Evolutionary conservation across 352 stramenopile genomes (phyloP), one percentile per base, ranked within the genome.

Genomic region (Globisporangium carolinianum): DNA sequence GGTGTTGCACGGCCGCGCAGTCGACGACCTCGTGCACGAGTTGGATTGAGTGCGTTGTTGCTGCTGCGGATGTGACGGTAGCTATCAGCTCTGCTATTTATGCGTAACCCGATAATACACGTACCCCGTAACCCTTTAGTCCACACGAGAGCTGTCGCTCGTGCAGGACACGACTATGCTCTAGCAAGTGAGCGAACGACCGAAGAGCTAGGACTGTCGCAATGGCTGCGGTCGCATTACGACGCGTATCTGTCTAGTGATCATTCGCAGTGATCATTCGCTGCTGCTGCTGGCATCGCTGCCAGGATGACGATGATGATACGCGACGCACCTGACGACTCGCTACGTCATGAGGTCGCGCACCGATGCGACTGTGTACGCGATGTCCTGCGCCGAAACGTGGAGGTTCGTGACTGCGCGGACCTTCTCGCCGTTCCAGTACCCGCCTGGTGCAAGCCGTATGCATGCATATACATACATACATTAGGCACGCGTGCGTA

Each of bases 401-500:
- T 94, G 80, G 49, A 94, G 65, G 57, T 94, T 87, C 12, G 81
- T 88, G 43, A 91, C 84, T 0, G 68, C 80, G 14, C 84, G 80
- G 36, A 94, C 65, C 37, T 76, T 76, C 49, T 79, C 75, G 9
- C 69, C 74, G 37, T 81, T 74, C 47, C 70, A 73, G 58, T 94
- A 92, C 7, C 71, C 76, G 17, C 71, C 71, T 79, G 55, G 1
- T 24, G 2, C 24, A 24, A 24, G 24, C 24, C 24, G 24, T 24
- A 24, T 24, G 2, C 3, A 24, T 24, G 2, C 3, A 6, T 8
- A 7, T 24, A 38, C 24, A 38, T 7, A 9, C 10, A 67, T 32
- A 45, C 9, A 46, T 4, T 2, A 39, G 6, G 45, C n/a, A 51
- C n/a, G 51, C 35, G 48, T n/a, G n/a, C n/a, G n/a, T 3, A 24